Evolutionary conservation across 2,329 filamentous ascomycete species (phyloP).

Genomic region (Fusarium pseudocircinatum): DNA sequence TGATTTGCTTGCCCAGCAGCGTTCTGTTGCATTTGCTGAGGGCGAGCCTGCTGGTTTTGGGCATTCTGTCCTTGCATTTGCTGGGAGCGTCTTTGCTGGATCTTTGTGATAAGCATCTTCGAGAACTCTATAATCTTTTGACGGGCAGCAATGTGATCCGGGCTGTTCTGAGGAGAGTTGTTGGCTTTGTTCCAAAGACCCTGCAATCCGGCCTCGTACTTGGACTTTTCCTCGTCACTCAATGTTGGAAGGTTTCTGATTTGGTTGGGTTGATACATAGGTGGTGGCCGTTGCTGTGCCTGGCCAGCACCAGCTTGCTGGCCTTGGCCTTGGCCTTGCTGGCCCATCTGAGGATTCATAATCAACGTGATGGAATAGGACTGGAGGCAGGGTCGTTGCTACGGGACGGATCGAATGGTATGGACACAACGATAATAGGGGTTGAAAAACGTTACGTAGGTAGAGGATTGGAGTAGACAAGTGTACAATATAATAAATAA

Average conservation of each 20-base stretch:
- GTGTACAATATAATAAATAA: neutral
- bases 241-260: slow-evolving; percentile 62
- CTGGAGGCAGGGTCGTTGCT: neutral
- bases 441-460: neutral
- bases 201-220: slow-evolving; percentile 67
- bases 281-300: slow-evolving; percentile 42
- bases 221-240: slow-evolving; percentile 63
- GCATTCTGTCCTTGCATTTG: slow-evolving; percentile 44
- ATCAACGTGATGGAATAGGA: neutral
- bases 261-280: slow-evolving; percentile 62
- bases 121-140: slow-evolving; percentile 70
- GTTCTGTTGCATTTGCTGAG: slow-evolving; percentile 34
- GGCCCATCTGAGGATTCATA: slow-evolving; percentile 43
- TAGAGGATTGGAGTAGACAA: neutral
- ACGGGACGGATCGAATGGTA: neutral
- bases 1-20: slow-evolving; percentile 36
- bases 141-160: slow-evolving; percentile 60
- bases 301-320: slow-evolving; percentile 38
- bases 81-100: slow-evolving; percentile 53
- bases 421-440: neutral
- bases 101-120: slow-evolving; percentile 63
- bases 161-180: slow-evolving; percentile 57
- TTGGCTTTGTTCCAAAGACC: slow-evolving; percentile 64
- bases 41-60: slow-evolving; percentile 40
- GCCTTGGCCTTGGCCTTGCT: slow-evolving; percentile 40